Conservation (phyloP, 306 rosid genomes). For the Rosa persica region DNA sequence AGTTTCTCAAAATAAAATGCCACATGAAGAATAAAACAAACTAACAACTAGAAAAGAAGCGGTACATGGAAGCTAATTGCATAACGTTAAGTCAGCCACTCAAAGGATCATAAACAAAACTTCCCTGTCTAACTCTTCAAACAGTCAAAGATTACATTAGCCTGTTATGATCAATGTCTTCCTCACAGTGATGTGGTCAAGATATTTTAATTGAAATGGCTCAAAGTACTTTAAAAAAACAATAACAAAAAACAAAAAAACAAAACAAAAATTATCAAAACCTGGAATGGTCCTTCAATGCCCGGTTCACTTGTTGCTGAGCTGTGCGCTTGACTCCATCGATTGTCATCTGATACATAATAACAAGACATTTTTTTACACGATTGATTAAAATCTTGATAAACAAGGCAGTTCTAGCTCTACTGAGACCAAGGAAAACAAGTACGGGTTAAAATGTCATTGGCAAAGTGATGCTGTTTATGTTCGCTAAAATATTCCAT, state of each 20-base stretch:
- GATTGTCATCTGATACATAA: conserved; percentile 69
- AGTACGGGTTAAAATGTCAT: not conserved
- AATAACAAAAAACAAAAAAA: conserved; percentile 1
- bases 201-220: not conserved
- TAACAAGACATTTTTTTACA: conserved; percentile 22
- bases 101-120: not conserved
- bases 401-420: conserved; percentile 16
- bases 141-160: not conserved
- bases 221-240: not conserved
- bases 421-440: conserved; percentile 11
- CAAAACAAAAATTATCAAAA: conserved; percentile 30
- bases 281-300: conserved; percentile 87
- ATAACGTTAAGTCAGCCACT: not conserved
- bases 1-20: not conserved
- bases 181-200: not conserved
- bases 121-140: not conserved
- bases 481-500: not conserved
- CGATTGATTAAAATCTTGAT: conserved; percentile 13
- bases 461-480: not conserved
- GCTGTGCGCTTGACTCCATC: conserved; percentile 96
- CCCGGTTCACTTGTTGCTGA: conserved; percentile 90
- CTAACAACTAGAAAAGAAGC: not conserved
- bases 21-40: not conserved
- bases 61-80: not conserved
- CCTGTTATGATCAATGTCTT: not conserved